Conservation (phyloP, 2,329 filamentous ascomycete genomes). For the Microsporum audouinii region DNA sequence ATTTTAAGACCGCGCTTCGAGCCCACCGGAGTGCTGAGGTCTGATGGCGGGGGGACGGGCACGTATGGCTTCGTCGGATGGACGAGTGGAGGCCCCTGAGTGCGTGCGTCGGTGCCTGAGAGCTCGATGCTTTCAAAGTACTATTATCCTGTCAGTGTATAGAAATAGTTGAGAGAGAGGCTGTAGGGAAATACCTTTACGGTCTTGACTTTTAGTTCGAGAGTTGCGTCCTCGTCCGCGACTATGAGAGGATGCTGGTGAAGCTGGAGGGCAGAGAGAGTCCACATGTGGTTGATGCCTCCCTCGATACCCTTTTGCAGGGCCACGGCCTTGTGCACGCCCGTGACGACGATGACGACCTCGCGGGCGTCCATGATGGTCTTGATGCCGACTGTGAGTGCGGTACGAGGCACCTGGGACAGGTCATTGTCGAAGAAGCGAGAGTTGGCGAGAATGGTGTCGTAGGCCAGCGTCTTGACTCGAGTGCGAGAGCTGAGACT, state of each 20-base stretch:
- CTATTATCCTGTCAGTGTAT: conserved; percentile 21
- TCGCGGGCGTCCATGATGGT: conserved; percentile 72
- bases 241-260: conserved; percentile 74
- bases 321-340: conserved; percentile 68
- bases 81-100: conserved; percentile 34
- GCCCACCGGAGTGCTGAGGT: conserved; percentile 18
- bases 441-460: conserved; percentile 76
- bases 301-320: conserved; percentile 71
- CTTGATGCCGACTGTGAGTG: conserved; percentile 72
- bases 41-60: conserved; percentile 18
- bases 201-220: conserved; percentile 62
- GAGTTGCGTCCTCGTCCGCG: conserved; percentile 67
- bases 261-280: conserved; percentile 66
- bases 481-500: conserved; percentile 65
- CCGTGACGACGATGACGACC: conserved; percentile 71
- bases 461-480: conserved; percentile 77
- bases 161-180: background rate
- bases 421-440: conserved; percentile 71
- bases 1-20: conserved; percentile 25
- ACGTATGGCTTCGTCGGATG: conserved; percentile 29
- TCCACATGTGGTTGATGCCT: conserved; percentile 85
- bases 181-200: conserved; percentile 37
- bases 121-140: conserved; percentile 64
- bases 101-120: conserved; percentile 42
- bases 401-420: conserved; percentile 64